These are phyloP conservation scores for Alternaria atra DNA, from an alignment of 2,329 filamentous ascomycete genomes.

Conservation along the genomic window DNA sequence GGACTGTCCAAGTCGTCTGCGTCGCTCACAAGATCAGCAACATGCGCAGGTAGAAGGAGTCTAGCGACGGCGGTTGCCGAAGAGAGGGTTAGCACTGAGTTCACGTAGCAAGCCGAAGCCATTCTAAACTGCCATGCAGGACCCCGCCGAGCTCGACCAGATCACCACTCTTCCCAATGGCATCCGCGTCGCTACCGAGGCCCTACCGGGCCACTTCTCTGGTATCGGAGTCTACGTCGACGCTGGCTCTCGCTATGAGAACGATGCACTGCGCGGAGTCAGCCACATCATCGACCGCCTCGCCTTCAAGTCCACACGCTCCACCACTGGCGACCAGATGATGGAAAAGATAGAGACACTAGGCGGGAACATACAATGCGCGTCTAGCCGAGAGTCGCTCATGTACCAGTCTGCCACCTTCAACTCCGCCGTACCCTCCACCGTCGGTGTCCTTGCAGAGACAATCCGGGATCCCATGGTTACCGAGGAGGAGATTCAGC, in stretches of 20 bases:
- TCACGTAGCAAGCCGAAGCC: slow-evolving; percentile 7
- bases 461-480: slow-evolving; percentile 88
- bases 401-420: slow-evolving; percentile 99
- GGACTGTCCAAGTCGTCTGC: slow-evolving; percentile 32
- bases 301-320: slow-evolving; percentile 87
- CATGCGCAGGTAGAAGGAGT: slow-evolving; percentile 35
- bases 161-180: slow-evolving; percentile 93
- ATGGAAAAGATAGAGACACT: slow-evolving; percentile 85
- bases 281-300: slow-evolving; percentile 96
- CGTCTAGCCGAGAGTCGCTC: slow-evolving; percentile 90
- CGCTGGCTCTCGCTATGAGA: slow-evolving; percentile 93
- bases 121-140: slow-evolving; percentile 57
- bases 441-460: slow-evolving; percentile 86
- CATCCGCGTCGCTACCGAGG: slow-evolving; percentile 92
- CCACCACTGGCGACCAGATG: slow-evolving; percentile 81
- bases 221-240: slow-evolving; percentile 96
- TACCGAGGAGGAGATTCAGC: slow-evolving; percentile 83
- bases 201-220: slow-evolving; percentile 91
- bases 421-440: slow-evolving; percentile 86
- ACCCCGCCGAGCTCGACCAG: slow-evolving; percentile 85
- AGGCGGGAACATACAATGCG: slow-evolving; percentile 96
- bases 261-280: slow-evolving; percentile 81
- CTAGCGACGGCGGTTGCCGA: slow-evolving; percentile 46
- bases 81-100: slow-evolving; percentile 42
- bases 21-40: slow-evolving; percentile 24